Conservation (phyloP, 805 yeast genomes). For the Cyberlindnera mycetangii region DNA sequence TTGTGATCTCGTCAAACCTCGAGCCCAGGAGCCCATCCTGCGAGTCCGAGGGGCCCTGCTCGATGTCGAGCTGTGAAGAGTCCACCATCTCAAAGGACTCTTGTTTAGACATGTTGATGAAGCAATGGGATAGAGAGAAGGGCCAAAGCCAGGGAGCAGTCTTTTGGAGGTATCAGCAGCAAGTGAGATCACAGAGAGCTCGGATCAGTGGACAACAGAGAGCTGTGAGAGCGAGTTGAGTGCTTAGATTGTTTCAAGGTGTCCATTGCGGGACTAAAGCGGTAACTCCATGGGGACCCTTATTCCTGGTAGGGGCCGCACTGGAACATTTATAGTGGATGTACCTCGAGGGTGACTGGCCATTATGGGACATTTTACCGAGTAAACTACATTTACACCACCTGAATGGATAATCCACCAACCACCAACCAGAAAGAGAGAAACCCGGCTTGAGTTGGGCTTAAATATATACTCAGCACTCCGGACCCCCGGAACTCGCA, state of each 20-base stretch:
- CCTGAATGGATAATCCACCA: no score
- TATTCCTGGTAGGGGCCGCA: not conserved
- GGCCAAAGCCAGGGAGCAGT: no score
- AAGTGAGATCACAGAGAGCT: no score
- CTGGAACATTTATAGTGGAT: not conserved
- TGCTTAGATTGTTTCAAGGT: conserved; percentile 1
- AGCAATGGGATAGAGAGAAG: no score
- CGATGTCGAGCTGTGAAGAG: conserved; percentile 13
- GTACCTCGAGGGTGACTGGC: no score
- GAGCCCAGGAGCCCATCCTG: conserved; percentile 12
- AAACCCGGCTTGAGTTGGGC: no score
- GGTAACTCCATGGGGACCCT: conserved; percentile 12
- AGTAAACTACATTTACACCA: not conserved
- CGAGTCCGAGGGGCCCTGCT: conserved; percentile 8
- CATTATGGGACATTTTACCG: no score
- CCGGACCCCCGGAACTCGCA: not conserved
- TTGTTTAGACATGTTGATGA: conserved; percentile 10
- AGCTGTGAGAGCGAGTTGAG: not conserved
- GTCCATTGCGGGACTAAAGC: conserved; percentile 12
- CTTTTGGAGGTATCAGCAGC: no score
- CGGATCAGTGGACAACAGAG: not conserved
- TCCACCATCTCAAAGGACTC: conserved; percentile 24
- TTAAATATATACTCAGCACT: no score
- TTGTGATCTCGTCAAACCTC: conserved; percentile 19
- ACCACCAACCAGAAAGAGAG: no score